Conservation (phyloP, 2,329 filamentous ascomycete species). For the Lomentospora prolificans region DNA sequence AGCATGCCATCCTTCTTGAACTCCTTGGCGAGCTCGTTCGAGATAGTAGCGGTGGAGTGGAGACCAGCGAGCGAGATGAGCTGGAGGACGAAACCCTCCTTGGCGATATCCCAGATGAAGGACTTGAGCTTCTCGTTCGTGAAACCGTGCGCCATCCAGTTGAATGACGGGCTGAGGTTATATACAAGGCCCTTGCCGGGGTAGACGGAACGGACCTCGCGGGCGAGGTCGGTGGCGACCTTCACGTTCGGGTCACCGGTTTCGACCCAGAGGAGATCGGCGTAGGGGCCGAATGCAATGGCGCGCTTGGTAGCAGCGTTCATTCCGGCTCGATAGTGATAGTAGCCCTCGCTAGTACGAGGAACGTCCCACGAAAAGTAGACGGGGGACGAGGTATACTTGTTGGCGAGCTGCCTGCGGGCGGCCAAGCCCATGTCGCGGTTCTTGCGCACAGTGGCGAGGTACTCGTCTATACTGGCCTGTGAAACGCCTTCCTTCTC, state of each 20-base stretch:
- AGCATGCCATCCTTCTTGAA: constrained; percentile 94
- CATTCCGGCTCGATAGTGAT: constrained; percentile 81
- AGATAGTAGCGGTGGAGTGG: constrained; percentile 55
- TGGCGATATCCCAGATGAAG: constrained; percentile 94
- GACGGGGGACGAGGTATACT: constrained; percentile 57
- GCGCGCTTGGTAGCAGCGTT: constrained; percentile 84
- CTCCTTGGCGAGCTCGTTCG: constrained; percentile 63
- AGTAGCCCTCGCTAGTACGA: constrained; percentile 86
- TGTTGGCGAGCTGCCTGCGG: constrained; percentile 61
- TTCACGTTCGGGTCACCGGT: constrained; percentile 79
- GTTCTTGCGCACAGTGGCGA: constrained; percentile 49
- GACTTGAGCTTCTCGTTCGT: constrained; percentile 69
- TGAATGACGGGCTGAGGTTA: constrained; percentile 93
- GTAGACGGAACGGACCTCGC: constrained; percentile 57
- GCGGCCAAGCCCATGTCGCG: constrained; percentile 68
- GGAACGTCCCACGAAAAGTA: constrained; percentile 88
- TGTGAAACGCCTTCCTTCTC: constrained; percentile 53
- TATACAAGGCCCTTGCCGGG: constrained; percentile 89
- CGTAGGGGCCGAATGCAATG: constrained; percentile 81
- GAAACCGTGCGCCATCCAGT: constrained; percentile 97
- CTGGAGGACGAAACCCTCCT: constrained; percentile 69
- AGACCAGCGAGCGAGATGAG: constrained; percentile 57
- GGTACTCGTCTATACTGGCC: constrained; percentile 58
- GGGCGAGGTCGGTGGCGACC: constrained; percentile 66
- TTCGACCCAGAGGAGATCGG: constrained; percentile 95